Percentiles rank a stretch among this genome's conserved stretches.
phyloP scores from a whole-genome alignment of 306 rosid genomes.

The Prunus padus region DNA sequence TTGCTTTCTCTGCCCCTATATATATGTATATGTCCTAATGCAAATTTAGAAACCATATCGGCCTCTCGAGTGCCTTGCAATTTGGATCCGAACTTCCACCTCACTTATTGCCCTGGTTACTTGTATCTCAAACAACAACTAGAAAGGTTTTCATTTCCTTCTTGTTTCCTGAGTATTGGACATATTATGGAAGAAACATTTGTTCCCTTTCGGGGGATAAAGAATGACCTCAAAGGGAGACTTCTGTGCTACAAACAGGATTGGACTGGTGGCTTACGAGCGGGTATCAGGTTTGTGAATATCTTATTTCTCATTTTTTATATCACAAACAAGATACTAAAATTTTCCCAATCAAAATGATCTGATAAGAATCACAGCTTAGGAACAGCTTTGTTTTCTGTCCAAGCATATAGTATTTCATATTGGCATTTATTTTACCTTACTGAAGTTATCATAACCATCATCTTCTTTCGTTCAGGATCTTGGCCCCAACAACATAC shows the following conservation, averaged over 20 bases:
- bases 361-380: constrained; percentile 6
- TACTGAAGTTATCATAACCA: constrained; percentile 14
- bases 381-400: not conserved
- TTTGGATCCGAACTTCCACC: constrained; percentile 29
- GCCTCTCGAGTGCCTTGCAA: constrained; percentile 53
- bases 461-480: constrained; percentile 47
- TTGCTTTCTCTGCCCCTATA: constrained; percentile 44
- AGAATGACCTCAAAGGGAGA: constrained; percentile 82
- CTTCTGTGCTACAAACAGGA: constrained; percentile 86
- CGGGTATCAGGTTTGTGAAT: constrained; percentile 77
- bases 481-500: constrained; percentile 95
- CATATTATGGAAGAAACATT: constrained; percentile 86
- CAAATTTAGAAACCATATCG: constrained; percentile 35
- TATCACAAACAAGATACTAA: not conserved
- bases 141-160: constrained; percentile 25
- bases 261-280: constrained; percentile 76
- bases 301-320: not conserved
- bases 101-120: constrained; percentile 20
- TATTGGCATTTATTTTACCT: not conserved
- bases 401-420: not conserved
- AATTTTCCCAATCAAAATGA: constrained; percentile 12
- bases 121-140: constrained; percentile 28
- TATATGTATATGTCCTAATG: constrained; percentile 24
- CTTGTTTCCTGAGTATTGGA: constrained; percentile 27
- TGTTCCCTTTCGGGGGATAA: constrained; percentile 93